Conservation (phyloP, 305 asterid genomes). For the Plantago rigida region DNA sequence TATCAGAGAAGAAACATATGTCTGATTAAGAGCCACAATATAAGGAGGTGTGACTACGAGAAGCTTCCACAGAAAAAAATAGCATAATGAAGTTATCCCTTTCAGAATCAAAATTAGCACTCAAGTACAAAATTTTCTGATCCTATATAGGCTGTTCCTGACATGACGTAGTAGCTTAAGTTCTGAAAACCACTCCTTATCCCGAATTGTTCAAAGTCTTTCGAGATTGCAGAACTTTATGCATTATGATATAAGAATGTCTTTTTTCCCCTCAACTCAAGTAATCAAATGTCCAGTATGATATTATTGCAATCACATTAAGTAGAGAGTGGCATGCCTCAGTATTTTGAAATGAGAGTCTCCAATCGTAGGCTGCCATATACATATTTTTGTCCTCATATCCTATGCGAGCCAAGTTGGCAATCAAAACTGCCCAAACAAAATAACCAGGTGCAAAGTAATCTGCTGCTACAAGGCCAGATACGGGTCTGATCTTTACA, state of each 20-base stretch:
- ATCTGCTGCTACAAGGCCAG: constrained; percentile 92
- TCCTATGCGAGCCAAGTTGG: constrained; percentile 86
- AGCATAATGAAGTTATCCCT: constrained; percentile 1
- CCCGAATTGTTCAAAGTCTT: background rate
- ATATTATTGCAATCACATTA: constrained; percentile 16
- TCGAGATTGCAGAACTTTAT: constrained; percentile 17
- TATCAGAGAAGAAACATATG: constrained; percentile 15
- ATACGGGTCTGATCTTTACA: constrained; percentile 71
- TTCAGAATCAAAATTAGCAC: no score
- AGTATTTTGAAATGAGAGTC: constrained; percentile 80
- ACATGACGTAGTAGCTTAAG: background rate
- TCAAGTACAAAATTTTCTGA: background rate
- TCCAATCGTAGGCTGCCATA: constrained; percentile 97
- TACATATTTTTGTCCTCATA: constrained; percentile 89
- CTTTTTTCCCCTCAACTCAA: background rate
- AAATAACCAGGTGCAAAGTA: constrained; percentile 86
- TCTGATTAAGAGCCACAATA: constrained; percentile 16
- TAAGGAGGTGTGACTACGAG: background rate
- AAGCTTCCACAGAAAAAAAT: no score
- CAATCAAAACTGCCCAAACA: constrained; percentile 87
- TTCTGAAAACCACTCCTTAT: background rate
- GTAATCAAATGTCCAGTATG: background rate
- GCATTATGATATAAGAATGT: background rate
- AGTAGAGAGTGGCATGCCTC: constrained; percentile 49
- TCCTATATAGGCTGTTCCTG: constrained; percentile 7